Base-by-base conservation (phyloP, 1,139 yeast genomes). In the Candida frijolesensis region DNA sequence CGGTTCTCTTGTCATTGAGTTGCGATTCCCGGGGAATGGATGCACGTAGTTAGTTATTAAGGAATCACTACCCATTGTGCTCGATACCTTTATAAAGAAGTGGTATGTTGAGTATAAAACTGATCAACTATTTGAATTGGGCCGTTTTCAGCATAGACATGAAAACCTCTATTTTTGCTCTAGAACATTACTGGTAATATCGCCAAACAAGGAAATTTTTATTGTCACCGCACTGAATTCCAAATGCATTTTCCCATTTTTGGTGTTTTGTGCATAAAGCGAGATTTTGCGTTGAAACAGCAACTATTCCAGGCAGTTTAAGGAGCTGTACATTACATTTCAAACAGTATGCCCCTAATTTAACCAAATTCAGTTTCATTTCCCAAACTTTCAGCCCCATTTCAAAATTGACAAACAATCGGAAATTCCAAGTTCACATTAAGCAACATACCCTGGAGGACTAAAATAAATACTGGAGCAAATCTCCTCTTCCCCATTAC, bases 11-110 rank as follows among this genome's bases (percentile, higher is more conserved):
- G 12, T 3, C 16, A 22, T 19, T 14, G 41, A 37, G 19, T 18
- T 37, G 41, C 41, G 41, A 37, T 16, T 37, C 29, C 18, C 41
- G 41, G 41, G 41, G 41, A 37, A 15, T 37, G 41, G 3, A 15
- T 16, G 22, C 4, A 19, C 3, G 22, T 3, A 19, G 22, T 19
- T 3, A 19, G 22, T 19, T 3, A 19, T 19, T 19, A 4, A 19
- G 4, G 22, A 19, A 4, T 19, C 22, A 19, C 22, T 4, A 4
- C 4, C 22, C 22, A 19, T 19, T 19, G 4, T 3, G 22, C 4
- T 19, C 4, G 22, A 19, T 19, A 19, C n/a, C n/a, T n/a, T n/a
- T 19, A 19, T 19, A 19, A 19, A 19, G 15, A 10, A 5, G 34
- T 9, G 29, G 10, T 25, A 9, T 8, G 8, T 4, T 5, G 29